These are phyloP conservation scores for Antrodiella citrinella DNA, from an alignment of 768 basidiomycete species.

Conservation along the genomic window DNA sequence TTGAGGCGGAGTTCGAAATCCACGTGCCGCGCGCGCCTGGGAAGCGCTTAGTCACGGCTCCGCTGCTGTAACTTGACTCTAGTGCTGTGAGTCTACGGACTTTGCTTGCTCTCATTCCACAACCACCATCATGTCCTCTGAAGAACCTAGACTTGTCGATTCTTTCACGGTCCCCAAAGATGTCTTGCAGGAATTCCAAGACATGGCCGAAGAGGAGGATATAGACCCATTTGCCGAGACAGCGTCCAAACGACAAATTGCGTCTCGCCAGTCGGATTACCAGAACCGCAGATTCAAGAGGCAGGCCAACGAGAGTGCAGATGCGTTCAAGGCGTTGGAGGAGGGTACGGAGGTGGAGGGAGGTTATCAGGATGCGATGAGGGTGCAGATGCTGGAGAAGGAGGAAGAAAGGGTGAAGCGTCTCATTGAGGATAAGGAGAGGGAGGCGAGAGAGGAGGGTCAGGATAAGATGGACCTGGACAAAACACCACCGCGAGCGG, in stretches of 20 bases:
- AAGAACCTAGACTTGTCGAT: slow-evolving; percentile 63
- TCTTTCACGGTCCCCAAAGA: slow-evolving; percentile 93
- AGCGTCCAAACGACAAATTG: slow-evolving; percentile 88
- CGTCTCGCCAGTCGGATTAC: slow-evolving; percentile 89
- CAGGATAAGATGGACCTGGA: slow-evolving; percentile 84
- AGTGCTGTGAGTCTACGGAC: too few species aligned
- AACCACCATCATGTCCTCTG: slow-evolving; percentile 24
- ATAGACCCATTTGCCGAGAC: slow-evolving; percentile 90
- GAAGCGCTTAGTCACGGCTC: too few species aligned
- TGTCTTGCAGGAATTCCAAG: slow-evolving; percentile 86
- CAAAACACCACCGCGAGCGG: slow-evolving; percentile 82
- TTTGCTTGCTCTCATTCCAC: too few species aligned
- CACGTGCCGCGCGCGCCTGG: too few species aligned
- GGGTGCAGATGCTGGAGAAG: slow-evolving; percentile 81
- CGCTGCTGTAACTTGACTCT: too few species aligned
- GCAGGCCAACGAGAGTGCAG: slow-evolving; percentile 70
- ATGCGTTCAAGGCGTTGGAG: slow-evolving; percentile 63
- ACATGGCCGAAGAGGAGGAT: slow-evolving; percentile 90
- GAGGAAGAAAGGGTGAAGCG: slow-evolving; percentile 81
- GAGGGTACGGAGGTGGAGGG: slow-evolving; percentile 71
- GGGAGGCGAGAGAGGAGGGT: slow-evolving; percentile 59
- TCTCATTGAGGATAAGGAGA: slow-evolving; percentile 86
- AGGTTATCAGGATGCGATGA: slow-evolving; percentile 96
- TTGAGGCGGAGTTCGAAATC: too few species aligned
- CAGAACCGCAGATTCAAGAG: slow-evolving; percentile 88